These are phyloP conservation scores for Pseudogymnoascus sp. DNA, from an alignment of 2,329 filamentous ascomycete genomes.

Conservation along the genomic window DNA sequence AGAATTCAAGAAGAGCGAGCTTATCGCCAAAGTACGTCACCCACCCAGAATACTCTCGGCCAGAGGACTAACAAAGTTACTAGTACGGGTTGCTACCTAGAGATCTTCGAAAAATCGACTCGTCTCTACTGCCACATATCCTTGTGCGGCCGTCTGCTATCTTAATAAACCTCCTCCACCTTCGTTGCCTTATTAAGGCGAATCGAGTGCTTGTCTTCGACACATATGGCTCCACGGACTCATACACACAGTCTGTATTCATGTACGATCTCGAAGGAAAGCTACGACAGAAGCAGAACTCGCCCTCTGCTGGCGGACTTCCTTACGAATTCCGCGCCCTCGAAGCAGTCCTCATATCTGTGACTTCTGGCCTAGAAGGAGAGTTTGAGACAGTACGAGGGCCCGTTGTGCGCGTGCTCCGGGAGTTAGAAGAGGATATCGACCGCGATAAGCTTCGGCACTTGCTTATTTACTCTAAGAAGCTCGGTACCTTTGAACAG, in stretches of 20 bases:
- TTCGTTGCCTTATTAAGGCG: conserved; percentile 90
- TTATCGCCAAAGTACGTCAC: conserved; percentile 74
- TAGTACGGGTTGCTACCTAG: conserved; percentile 88
- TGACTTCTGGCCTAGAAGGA: conserved; percentile 82
- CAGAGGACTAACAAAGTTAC: conserved; percentile 10
- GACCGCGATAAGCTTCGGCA: conserved; percentile 88
- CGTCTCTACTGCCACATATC: conserved; percentile 89
- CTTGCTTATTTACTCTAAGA: conserved; percentile 88
- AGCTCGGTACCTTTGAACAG: conserved; percentile 93
- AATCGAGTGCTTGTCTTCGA: conserved; percentile 94
- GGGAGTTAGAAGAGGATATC: conserved; percentile 92
- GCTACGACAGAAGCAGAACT: conserved; percentile 67
- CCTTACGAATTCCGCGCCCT: conserved; percentile 95
- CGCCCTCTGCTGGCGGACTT: conserved; percentile 53
- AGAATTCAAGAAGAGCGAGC: conserved; percentile 94
- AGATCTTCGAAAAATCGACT: conserved; percentile 95
- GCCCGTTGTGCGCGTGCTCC: conserved; percentile 79
- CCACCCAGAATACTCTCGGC: conserved; percentile 15
- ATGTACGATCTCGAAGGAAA: conserved; percentile 97
- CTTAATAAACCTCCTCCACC: conserved; percentile 89
- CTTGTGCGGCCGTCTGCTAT: conserved; percentile 89
- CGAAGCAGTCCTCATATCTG: conserved; percentile 89
- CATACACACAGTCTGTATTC: conserved; percentile 91
- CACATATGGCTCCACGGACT: conserved; percentile 88
- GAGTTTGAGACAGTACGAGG: conserved; percentile 93